Percentiles rank a stretch among this genome's conserved stretches.
These are phyloP conservation scores for Fusarium sp. DNA, from an alignment of 2,329 filamentous ascomycete species.

Conservation along the genomic window DNA sequence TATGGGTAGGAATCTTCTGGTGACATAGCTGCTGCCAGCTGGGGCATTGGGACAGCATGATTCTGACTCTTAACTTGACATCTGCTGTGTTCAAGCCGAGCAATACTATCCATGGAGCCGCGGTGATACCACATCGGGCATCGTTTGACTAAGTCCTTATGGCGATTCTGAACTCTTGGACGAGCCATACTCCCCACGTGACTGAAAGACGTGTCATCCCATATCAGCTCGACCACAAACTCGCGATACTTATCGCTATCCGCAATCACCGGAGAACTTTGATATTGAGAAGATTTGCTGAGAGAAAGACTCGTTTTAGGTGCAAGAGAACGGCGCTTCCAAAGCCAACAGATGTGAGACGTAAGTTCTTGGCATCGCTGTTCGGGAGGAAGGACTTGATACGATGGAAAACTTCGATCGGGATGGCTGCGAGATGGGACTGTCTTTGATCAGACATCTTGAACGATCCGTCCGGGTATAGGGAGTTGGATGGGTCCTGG, in stretches of 20 bases:
- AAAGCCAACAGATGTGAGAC: not conserved
- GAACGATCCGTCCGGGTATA: too few species aligned
- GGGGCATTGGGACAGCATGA: not conserved
- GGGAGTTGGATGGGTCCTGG: not conserved
- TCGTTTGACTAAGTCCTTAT: not conserved
- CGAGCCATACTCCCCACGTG: not conserved
- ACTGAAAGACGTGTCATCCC: slow-evolving; percentile 48
- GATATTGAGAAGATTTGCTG: slow-evolving; percentile 54
- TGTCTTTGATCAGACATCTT: not conserved
- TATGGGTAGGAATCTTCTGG: slow-evolving; percentile 36
- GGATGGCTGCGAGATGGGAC: not conserved
- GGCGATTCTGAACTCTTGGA: not conserved
- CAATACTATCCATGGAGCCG: not conserved
- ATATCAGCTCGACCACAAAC: slow-evolving; percentile 54
- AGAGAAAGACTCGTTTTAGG: slow-evolving; percentile 52
- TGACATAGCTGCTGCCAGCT: not conserved
- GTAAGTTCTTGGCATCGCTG: slow-evolving; percentile 12
- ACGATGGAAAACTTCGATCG: not conserved
- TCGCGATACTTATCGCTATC: slow-evolving; percentile 49
- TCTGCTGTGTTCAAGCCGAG: not conserved
- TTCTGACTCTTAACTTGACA: not conserved
- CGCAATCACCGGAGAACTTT: slow-evolving; percentile 52
- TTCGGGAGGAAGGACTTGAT: slow-evolving; percentile 1
- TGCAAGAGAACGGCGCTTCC: not conserved
- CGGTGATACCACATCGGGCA: not conserved